These are phyloP conservation scores for Uronychia binucleata DNA, from an alignment of 73 alveolate genomes.

Conservation along the genomic window DNA sequence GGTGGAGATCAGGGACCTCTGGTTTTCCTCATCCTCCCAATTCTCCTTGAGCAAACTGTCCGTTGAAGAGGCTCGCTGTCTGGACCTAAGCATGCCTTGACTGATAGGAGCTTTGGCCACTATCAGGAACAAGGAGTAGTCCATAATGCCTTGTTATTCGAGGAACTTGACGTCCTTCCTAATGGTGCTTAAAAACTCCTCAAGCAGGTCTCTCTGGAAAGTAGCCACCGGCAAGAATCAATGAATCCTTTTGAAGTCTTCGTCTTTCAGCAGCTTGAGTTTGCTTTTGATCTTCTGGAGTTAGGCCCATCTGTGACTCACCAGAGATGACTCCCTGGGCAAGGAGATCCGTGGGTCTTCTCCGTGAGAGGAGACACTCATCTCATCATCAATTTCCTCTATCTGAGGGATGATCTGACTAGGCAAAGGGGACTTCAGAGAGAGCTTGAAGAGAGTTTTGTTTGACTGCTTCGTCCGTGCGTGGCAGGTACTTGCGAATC, in stretches of 20 bases:
- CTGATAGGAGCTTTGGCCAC: constrained; percentile 31
- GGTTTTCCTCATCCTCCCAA: not conserved
- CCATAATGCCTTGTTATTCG: constrained; percentile 56
- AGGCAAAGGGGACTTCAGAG: too few relatives aligned
- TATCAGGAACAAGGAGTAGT: constrained; percentile 58
- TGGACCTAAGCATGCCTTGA: constrained; percentile 4
- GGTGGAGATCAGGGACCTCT: not conserved
- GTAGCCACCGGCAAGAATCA: constrained; percentile 29
- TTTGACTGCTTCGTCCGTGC: too few relatives aligned
- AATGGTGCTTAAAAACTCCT: constrained; percentile 28
- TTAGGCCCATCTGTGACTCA: not conserved
- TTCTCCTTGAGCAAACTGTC: not conserved
- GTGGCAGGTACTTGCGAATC: too few relatives aligned
- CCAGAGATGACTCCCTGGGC: not conserved
- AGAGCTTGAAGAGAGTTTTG: too few relatives aligned
- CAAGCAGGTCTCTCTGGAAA: constrained; percentile 24
- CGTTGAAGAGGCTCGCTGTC: not conserved
- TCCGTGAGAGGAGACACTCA: not conserved
- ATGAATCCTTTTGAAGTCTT: constrained; percentile 58
- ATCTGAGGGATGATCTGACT: not conserved
- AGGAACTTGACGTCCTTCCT: constrained; percentile 53
- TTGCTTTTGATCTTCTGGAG: constrained; percentile 17
- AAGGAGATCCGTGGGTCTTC: not conserved
- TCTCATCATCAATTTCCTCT: not conserved
- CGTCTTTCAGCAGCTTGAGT: constrained; percentile 56